Evolutionary conservation across 805 yeast species (phyloP), one percentile per base, ranked within the genome.

Genomic region (Starmerella asiatica): DNA sequence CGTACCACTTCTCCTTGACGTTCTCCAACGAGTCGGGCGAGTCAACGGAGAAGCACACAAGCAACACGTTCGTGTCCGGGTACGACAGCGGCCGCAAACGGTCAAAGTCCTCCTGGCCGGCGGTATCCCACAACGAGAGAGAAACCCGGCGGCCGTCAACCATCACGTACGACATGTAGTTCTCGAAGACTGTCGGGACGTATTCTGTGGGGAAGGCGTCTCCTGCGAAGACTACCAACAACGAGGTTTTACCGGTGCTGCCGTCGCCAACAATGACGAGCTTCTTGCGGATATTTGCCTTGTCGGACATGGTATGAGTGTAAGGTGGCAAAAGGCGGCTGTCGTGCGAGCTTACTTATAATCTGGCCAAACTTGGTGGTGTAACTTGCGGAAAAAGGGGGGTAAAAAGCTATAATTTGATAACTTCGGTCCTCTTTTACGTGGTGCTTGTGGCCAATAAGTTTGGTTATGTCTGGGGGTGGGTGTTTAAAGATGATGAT

Each of bases 51-150:
- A 84, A 85, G 71, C 95, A 85, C 55, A 85, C 83, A 58, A 85
- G 70, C 45, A 85, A 80, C 47, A 85, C 95, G 59, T 83, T 81
- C 29, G 94, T 79, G 60, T 85, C 94, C 46, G 94, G 94, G 63
- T 85, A 85, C 12, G 88, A 78, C 49, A 83, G 68, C 32, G 94
- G 94, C 65, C 94, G 79, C 53, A 83, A 69, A 63, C 94, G 80
- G 63, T 84, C 94, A 60, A 85, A 85, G 68, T 86, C 96, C 69
- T 85, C 96, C 73, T 85, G 96, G 50, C 96, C 96, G 41, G 96
- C 94, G 52, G 95, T 85, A 84, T 85, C 95, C 95, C 95, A 85
- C 51, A 85, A 69, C 6, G 94, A 94, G 62, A 85, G 69, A 61
- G 86, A 94, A 43, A 88, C 96, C 59, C 81, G 74, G 63, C 88